phyloP scores from a whole-genome alignment of 352 stramenopile species.

The Pythium aquatile region DNA sequence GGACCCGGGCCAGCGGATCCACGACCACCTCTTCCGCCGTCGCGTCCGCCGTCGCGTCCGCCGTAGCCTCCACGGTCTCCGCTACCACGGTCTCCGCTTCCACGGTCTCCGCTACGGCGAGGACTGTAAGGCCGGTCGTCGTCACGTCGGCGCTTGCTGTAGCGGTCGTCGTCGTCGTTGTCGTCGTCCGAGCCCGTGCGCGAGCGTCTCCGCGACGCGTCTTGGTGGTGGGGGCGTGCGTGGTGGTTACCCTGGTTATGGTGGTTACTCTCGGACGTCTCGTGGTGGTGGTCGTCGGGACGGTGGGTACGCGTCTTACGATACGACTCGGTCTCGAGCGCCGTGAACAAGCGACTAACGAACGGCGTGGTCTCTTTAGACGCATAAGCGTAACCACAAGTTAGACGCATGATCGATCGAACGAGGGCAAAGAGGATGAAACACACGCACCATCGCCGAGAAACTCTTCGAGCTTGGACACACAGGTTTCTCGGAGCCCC shows the following conservation, averaged over 20 bases:
- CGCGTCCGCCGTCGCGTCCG: constrained; percentile 16
- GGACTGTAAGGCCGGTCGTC: constrained; percentile 18
- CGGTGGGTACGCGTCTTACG: constrained; percentile 11
- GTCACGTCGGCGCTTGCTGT: constrained; percentile 53
- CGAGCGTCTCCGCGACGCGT: constrained; percentile 35
- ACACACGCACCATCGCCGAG: constrained; percentile 62
- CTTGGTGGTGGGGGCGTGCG: constrained; percentile 6
- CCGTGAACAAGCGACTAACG: constrained; percentile 68
- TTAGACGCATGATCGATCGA: constrained; percentile 2
- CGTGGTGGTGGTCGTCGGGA: constrained; percentile 6
- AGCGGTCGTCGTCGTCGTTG: constrained; percentile 53
- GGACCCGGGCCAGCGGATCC: background rate
- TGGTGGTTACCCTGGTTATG: constrained; percentile 13
- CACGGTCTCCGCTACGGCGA: constrained; percentile 25
- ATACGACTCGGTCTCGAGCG: constrained; percentile 63
- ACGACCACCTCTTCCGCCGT: constrained; percentile 13
- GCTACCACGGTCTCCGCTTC: constrained; percentile 11
- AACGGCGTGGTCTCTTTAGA: constrained; percentile 69
- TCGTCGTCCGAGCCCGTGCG: constrained; percentile 50
- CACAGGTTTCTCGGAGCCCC: constrained; percentile 64
- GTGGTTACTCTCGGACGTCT: background rate
- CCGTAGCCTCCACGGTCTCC: constrained; percentile 23
- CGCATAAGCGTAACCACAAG: background rate
- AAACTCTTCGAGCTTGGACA: constrained; percentile 83
- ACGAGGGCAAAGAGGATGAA: background rate